Evolutionary conservation across 352 stramenopile genomes (phyloP), one percentile per base, ranked within the genome.

Genomic region (Globisporangium parvum): DNA sequence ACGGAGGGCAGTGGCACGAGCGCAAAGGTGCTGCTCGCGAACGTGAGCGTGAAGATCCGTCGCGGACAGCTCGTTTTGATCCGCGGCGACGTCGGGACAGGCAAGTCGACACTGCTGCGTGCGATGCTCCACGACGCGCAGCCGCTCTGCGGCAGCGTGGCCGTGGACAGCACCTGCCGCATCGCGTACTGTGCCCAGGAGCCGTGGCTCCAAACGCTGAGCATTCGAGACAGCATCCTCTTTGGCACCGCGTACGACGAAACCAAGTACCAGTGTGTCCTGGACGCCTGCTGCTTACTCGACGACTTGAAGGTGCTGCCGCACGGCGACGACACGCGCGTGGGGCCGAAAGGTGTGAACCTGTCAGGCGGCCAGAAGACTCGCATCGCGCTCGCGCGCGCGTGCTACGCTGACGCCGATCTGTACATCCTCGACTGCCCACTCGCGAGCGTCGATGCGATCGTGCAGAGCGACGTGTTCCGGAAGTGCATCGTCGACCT

Each of bases 201-300:
- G 41, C 78, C 91, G 26, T 98, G 96, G 73, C 96, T 99, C 37
- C 81, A 98, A 65, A 98, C 98, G 65, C 90, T 87, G 21, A 96
- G 86, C 9, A 63, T 99, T 1, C 71, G 73, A 8, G 86, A 97
- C 35, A 98, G 98, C 66, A 93, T 98, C 51, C 65, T 98, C 14
- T 98, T 98, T 66, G 89, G 91, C 17, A 69, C 76, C 23, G 54
- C 53, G 6, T 90, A 70, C 39, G 55, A 80, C 48, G 66, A 70
- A 51, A 21, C 39, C 15, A 78, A 75, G 53, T 84, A 87, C 44
- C 53, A 54, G 51, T 53, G 65, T 6, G 67, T 82, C 1, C 42
- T 85, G n/a, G 70, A 80, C 31, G 69, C 60, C 17, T 84, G 72
- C 23, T 75, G 73, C 24, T 61, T 85, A 41, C n/a, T 82, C 18